Conservation (phyloP, 805 yeast genomes). For the Monosporozyma aquatica region DNA sequence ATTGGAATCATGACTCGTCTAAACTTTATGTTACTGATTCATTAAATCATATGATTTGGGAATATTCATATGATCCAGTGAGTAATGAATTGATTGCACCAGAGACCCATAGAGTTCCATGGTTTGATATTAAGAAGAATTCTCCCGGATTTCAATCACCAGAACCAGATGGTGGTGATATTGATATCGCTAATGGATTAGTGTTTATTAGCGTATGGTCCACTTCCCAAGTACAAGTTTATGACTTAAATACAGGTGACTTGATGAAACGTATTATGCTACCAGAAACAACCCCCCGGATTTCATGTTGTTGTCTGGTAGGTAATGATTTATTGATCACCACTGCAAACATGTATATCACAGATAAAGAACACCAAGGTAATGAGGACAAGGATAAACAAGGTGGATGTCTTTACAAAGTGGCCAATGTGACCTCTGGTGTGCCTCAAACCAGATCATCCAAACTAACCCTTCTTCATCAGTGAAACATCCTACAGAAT, state of each 20-base stretch:
- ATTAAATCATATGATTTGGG: slow-evolving; percentile 38
- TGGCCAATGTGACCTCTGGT: background rate
- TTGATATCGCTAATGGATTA: slow-evolving; percentile 42
- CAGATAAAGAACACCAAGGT: slow-evolving; percentile 25
- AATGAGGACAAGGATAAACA: slow-evolving; percentile 33
- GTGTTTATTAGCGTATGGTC: slow-evolving; percentile 64
- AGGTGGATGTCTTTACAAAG: slow-evolving; percentile 54
- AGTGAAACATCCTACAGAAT: background rate
- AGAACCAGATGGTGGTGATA: slow-evolving; percentile 76
- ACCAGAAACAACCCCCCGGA: slow-evolving; percentile 49
- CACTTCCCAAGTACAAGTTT: slow-evolving; percentile 46
- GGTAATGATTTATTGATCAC: slow-evolving; percentile 58
- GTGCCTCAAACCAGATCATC: background rate
- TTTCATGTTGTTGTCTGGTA: slow-evolving; percentile 69
- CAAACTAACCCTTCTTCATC: background rate
- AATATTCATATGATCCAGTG: slow-evolving; percentile 21
- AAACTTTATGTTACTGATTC: slow-evolving; percentile 48
- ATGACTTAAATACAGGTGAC: slow-evolving; percentile 37
- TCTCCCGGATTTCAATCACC: slow-evolving; percentile 29
- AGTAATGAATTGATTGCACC: slow-evolving; percentile 22
- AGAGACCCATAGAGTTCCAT: slow-evolving; percentile 21
- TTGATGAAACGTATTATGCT: slow-evolving; percentile 42
- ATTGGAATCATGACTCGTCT: slow-evolving; percentile 36
- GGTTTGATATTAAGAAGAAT: slow-evolving; percentile 31
- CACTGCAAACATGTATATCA: slow-evolving; percentile 39